Conservation (phyloP, 2,329 filamentous ascomycete genomes). For the Calycina marina region DNA sequence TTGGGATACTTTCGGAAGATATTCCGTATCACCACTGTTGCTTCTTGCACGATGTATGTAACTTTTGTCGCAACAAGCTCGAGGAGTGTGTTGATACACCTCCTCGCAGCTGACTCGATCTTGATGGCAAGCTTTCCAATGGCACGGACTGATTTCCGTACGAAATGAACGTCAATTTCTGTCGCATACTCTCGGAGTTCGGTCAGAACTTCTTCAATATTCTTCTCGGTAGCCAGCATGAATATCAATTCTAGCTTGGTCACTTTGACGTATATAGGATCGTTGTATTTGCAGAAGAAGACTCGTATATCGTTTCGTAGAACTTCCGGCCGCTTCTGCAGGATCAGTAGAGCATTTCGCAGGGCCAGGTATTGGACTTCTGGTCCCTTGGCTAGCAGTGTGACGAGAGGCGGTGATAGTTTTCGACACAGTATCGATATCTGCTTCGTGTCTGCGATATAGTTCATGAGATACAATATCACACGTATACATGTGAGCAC, state of each 20-base stretch:
- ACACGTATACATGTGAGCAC: constrained; percentile 93
- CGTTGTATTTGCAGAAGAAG: constrained; percentile 99
- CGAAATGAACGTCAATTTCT: constrained; percentile 97
- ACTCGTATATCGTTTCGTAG: constrained; percentile 92
- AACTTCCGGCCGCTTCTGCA: constrained; percentile 86
- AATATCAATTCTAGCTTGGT: constrained; percentile 98
- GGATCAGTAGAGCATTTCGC: constrained; percentile 81
- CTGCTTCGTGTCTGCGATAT: constrained; percentile 83
- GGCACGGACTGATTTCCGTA: constrained; percentile 89
- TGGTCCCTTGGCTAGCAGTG: constrained; percentile 84
- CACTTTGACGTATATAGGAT: constrained; percentile 98
- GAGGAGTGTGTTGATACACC: constrained; percentile 84
- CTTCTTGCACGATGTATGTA: constrained; percentile 97
- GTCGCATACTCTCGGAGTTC: constrained; percentile 94
- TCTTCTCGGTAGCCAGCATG: constrained; percentile 91
- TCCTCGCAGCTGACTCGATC: constrained; percentile 81
- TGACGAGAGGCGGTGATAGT: constrained; percentile 87
- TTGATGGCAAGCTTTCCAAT: constrained; percentile 98
- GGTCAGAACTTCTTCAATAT: constrained; percentile 88
- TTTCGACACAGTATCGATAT: constrained; percentile 80
- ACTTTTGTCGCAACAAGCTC: constrained; percentile 96
- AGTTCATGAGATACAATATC: constrained; percentile 96
- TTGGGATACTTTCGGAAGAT: constrained; percentile 99
- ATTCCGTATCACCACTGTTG: constrained; percentile 95
- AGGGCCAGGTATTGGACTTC: constrained; percentile 97